Base-by-base conservation (phyloP, 2,329 filamentous ascomycete species). In the Colletotrichum sp. region DNA sequence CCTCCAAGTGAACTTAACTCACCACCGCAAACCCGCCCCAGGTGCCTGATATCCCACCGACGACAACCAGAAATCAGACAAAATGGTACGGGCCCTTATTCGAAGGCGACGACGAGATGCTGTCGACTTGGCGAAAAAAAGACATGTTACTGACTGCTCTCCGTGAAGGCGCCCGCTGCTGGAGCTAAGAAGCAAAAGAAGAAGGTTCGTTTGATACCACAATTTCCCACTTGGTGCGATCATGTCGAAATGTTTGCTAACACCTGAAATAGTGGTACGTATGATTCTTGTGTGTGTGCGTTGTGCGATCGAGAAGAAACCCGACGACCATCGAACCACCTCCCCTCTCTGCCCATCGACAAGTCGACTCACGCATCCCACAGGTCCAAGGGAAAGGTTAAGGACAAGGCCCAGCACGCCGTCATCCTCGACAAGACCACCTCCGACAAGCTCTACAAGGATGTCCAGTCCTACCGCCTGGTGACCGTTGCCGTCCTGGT, bases 361-460 rank as follows among this genome's bases (percentile, higher is more conserved):
- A 69, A 32, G 10, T 13, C 73, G 36, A 68, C 73, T 80, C 44
- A 79, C 62, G 57, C 68, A 26, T 68, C 32, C 34, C 49, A 59
- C 59, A 77, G 79, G 79, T 87, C 86, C 78, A 87, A 87, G 84
- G 84, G 85, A 82, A 91, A 88, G 96, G 97, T 99, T 92, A 99
- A 99, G 97, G 97, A 99, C 93, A 99, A 99, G 96, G 96, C 97
- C 90, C 95, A 99, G 89, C 97, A 99, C 93, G 95, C 95, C 89
- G 97, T 99, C 89, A 92, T 99, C 87, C 95, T 99, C 90, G 97
- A 99, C 92, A 99, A 99, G 94, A 87, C 91, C 90, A 98, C 94
- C 86, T 95, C 94, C 82, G 97, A 99, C 90, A 98, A 98, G 92
- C 96, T 99, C 89, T 95, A 98, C 93, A 99, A 99, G 93, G 97